Evolutionary conservation across 164 flowering plant species (phyloP), one percentile per base, ranked within the genome.

Genomic region (Nymphaea colorata): DNA sequence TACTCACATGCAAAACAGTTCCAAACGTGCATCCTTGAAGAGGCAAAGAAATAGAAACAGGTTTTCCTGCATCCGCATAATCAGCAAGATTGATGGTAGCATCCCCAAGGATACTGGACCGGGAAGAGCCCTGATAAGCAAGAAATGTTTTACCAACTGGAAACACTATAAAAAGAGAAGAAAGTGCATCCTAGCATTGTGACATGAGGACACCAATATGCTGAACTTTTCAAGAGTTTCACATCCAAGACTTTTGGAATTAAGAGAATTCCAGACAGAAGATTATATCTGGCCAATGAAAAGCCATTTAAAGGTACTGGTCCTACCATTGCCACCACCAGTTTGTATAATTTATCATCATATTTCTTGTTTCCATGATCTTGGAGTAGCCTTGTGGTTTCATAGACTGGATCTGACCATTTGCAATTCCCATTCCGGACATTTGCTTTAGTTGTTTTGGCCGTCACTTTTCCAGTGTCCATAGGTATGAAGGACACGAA

Each of bases 371-470:
- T 90, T 82, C 73, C 88, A 51, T 78, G 76, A 78, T 95, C 96
- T 77, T 82, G 94, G 41, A 95, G 88, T 81, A 92, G 98, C 75
- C 91, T 86, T 65, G 99, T 87, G 8, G 96, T 92, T 81, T 95
- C 99, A 83, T 95, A 95, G 72, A 95, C 88, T 51, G 99, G 96
- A 85, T 95, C 99, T 16, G 77, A 88, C 99, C 99, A 95, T 82
- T 90, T 95, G 81, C 99, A 95, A 25, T 82, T 79, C 65, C 99
- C 99, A 78, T 87, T 95, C 79, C 91, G 81, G 61, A 92, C 99
- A 81, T 76, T 86, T 67, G 96, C 88, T 77, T 90, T 95, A 64
- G 86, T 89, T 65, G 99, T 95, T 79, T 95, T 91, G 61, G 90
- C 89, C 5, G 91, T 84, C 78, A 84, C 81, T 79, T 90, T 92